phyloP scores from a whole-genome alignment of 2,329 filamentous ascomycete genomes.

The Penicillium frequentans region DNA sequence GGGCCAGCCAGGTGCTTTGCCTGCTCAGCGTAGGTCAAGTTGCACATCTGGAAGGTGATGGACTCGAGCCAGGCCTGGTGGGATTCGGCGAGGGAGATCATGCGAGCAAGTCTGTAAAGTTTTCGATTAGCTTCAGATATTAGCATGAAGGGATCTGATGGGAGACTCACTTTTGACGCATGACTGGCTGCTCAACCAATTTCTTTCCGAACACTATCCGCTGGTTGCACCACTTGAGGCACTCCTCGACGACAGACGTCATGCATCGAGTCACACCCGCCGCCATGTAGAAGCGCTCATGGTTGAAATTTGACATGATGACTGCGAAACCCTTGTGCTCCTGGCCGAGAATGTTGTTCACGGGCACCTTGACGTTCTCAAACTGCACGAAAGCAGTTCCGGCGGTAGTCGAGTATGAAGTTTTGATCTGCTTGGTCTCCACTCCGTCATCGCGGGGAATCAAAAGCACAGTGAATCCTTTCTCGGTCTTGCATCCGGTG shows the following conservation, averaged over 20 bases:
- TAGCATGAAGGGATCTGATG: background rate
- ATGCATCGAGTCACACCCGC: slow-evolving; percentile 65
- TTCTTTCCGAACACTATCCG: slow-evolving; percentile 80
- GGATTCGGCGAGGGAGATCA: slow-evolving; percentile 80
- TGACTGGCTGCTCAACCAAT: slow-evolving; percentile 78
- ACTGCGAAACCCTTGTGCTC: slow-evolving; percentile 86
- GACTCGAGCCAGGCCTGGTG: slow-evolving; percentile 83
- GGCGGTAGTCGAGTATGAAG: slow-evolving; percentile 71
- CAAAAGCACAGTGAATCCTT: slow-evolving; percentile 74
- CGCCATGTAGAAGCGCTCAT: slow-evolving; percentile 77
- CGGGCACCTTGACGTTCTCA: slow-evolving; percentile 83
- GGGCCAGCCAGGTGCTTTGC: slow-evolving; percentile 73
- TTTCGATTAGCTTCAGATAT: background rate
- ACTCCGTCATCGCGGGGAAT: slow-evolving; percentile 72
- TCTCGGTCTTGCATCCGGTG: slow-evolving; percentile 73
- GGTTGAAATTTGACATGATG: slow-evolving; percentile 86
- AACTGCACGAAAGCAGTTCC: slow-evolving; percentile 79
- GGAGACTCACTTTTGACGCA: slow-evolving; percentile 66
- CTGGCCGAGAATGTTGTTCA: slow-evolving; percentile 72
- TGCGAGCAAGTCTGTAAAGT: slow-evolving; percentile 66
- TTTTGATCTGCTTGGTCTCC: slow-evolving; percentile 63
- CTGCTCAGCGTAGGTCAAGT: slow-evolving; percentile 79
- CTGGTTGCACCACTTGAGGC: slow-evolving; percentile 85
- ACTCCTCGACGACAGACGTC: slow-evolving; percentile 75
- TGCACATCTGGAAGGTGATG: slow-evolving; percentile 83